Conservation (phyloP, 2,329 filamentous ascomycete genomes). For the Apiospora aurea region DNA sequence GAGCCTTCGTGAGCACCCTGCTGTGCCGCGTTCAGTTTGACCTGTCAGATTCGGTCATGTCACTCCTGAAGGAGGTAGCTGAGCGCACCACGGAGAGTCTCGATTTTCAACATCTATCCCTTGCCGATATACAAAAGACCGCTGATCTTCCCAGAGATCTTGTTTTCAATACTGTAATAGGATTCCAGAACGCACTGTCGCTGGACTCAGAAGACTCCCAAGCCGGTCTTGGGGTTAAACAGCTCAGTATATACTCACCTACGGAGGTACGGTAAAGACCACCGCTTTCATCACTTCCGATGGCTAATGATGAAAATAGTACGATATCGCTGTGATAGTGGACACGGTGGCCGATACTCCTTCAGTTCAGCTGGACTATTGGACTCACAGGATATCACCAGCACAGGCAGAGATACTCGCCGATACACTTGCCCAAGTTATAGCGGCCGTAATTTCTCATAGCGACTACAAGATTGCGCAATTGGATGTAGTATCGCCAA, state of each 20-base stretch:
- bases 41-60: background rate
- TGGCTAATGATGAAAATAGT: conserved; percentile 13
- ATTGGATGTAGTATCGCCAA: conserved; percentile 15
- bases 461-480: background rate
- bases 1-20: conserved; percentile 63
- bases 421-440: conserved; percentile 19
- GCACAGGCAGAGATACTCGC: conserved; percentile 21
- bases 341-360: conserved; percentile 20
- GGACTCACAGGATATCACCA: conserved; percentile 21
- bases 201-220: conserved; percentile 8
- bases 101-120: conserved; percentile 24
- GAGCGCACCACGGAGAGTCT: conserved; percentile 20
- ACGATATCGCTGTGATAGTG: conserved; percentile 26
- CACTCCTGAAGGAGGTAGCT: conserved; percentile 2
- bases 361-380: conserved; percentile 20
- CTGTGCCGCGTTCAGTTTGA: conserved; percentile 50
- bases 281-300: too few species aligned
- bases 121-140: conserved; percentile 23
- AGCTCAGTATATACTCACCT: conserved; percentile 21
- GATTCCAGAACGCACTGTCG: conserved; percentile 24
- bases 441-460: conserved; percentile 21
- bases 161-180: conserved; percentile 27
- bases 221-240: background rate
- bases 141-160: conserved; percentile 16
- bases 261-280: conserved; percentile 22